Evolutionary conservation across 2,329 filamentous ascomycete species (phyloP).

Genomic region (Pseudocercospora crystallina): DNA sequence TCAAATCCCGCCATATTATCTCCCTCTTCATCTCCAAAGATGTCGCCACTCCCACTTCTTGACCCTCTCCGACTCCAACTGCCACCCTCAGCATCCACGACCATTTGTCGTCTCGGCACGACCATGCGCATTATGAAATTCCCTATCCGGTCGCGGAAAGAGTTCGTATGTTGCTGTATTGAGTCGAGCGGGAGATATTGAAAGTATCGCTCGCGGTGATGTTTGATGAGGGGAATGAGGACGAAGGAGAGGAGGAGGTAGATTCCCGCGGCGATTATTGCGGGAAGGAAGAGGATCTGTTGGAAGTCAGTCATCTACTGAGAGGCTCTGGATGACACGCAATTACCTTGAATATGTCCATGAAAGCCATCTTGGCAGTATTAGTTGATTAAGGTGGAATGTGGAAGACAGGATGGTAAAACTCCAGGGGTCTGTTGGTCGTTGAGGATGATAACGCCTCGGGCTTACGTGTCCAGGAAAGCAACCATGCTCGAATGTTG

Average conservation of each 20-base stretch:
- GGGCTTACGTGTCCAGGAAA: too few species aligned
- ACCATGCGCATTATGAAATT: conserved; percentile 37
- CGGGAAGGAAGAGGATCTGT: conserved; percentile 48
- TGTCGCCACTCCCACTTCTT: conserved; percentile 30
- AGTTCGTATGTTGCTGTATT: conserved; percentile 29
- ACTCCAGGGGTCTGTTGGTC: too few species aligned
- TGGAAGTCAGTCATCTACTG: too few species aligned
- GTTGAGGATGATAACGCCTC: too few species aligned
- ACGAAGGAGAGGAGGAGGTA: conserved; percentile 44
- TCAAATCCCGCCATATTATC: conserved; percentile 50
- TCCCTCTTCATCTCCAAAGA: conserved; percentile 47
- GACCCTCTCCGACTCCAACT: conserved; percentile 8
- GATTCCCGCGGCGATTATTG: conserved; percentile 43
- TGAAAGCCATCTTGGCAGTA: too few species aligned
- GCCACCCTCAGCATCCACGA: conserved; percentile 34
- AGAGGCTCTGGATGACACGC: too few species aligned
- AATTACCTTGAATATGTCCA: too few species aligned
- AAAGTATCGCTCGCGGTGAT: conserved; percentile 45
- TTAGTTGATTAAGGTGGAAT: too few species aligned
- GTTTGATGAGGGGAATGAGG: conserved; percentile 46
- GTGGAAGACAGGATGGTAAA: too few species aligned
- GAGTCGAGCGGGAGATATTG: conserved; percentile 42
- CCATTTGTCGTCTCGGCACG: conserved; percentile 29
- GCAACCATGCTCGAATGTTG: too few species aligned
- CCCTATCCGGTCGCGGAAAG: conserved; percentile 35